Evolutionary conservation across 2,329 filamentous ascomycete species (phyloP).

Genomic region (Fusarium longipes): DNA sequence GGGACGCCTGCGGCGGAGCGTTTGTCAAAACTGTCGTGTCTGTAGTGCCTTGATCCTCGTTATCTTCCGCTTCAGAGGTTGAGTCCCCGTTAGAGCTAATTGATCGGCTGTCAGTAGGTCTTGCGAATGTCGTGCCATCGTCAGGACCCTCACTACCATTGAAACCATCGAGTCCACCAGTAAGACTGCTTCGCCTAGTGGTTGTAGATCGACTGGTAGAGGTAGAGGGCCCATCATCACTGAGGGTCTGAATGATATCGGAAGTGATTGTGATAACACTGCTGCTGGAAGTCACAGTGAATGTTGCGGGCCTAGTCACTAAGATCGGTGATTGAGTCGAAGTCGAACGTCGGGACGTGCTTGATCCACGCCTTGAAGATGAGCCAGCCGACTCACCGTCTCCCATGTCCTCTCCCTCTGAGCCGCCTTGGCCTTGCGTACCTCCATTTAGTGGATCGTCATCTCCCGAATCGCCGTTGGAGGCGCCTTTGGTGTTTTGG

Average conservation of each 20-base stretch:
- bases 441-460: background rate
- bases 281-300: constrained; percentile 1
- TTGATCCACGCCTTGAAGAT: background rate
- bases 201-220: background rate
- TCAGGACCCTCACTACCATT: background rate
- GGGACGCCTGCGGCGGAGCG: background rate
- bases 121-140: background rate
- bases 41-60: background rate
- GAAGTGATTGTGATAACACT: constrained; percentile 3
- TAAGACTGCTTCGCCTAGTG: background rate
- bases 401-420: background rate
- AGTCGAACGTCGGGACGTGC: background rate
- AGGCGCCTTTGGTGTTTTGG: background rate
- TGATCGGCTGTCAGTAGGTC: background rate
- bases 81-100: background rate
- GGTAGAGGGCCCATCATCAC: background rate
- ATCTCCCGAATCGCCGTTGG: background rate
- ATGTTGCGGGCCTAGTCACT: background rate
- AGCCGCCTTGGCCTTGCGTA: background rate
- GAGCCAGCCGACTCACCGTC: background rate
- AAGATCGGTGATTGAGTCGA: background rate
- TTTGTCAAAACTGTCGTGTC: background rate
- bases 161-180: background rate
- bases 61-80: fast-evolving
- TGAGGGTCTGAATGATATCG: background rate